Base-by-base conservation (phyloP, 169 alveolate genomes). In the Blepharisma undulans region DNA sequence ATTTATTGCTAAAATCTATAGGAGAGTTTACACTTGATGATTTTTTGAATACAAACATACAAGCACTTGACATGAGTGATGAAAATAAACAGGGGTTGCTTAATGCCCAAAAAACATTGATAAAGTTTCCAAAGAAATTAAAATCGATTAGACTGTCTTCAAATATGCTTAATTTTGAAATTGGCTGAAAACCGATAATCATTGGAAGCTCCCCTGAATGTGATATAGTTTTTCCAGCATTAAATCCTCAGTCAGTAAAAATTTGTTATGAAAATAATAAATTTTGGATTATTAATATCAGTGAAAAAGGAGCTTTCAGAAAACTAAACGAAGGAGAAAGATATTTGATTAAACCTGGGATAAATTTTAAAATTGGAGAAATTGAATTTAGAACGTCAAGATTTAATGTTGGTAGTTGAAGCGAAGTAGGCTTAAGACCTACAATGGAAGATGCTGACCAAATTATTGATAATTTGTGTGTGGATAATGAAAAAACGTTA, bases 381-480 rank as follows among this genome's bases (percentile, higher is more conserved):
- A 34, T 94, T 6, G 95, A 93, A 84, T 93, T 93, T 87, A 82
- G 81, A 74, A 95, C 94, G 1, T 91, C 89, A 66, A 92, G 94
- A 80, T 94, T 87, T 72, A 93, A 94, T 72, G 87, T 88, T n/a
- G 97, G 97, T 27, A 81, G 94, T 7, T 90, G 76, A 2, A 61
- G 91, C n/a, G 94, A 87, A 27, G 84, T 84, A 36, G 97, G 97
- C 1, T 77, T 86, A 22, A 36, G 97, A 22, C 78, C 88, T 3
- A 21, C 76, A 30, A 92, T 93, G 94, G 97, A 95, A 88, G 97
- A 95, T 77, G 19, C 96, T 59, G 93, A 92, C 86, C 76, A 30
- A 3, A 77, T 84, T n/a, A 66, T 86, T 22, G 81, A 94, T 61
- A 95, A 94, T 80, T 66, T 95, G 48, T 25, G n/a, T 19, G 84